Base-by-base conservation (phyloP, 2,329 filamentous ascomycete species). In the Neoascochyta sp. region DNA sequence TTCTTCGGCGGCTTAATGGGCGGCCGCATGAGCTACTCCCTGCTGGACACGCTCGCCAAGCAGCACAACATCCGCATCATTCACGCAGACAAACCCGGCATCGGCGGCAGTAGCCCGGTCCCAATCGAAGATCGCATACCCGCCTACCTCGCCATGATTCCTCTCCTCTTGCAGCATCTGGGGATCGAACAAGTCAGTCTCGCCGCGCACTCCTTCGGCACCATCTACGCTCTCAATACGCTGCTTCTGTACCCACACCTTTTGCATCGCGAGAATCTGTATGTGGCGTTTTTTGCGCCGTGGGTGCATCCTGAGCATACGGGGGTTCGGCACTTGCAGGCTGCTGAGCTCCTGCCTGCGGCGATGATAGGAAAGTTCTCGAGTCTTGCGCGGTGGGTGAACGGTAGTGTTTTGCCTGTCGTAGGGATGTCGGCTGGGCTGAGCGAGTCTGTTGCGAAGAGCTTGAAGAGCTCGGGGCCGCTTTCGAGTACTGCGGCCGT, bases 291-390 rank as follows among this genome's bases (percentile, higher is more conserved):
- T 22, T 51, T 50, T 22, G 45, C 48, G 9, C 50, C 50, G 1
- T 54, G 50, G 48, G 46, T 54, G 0, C 49, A 51, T 25, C 43
- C 34, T 1, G 43, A 34, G 1, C 47, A 54, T 20, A 38, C 47
- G 7, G 31, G 36, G 10, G 15, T 49, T 10, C 18, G 15, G 8
- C 34, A 39, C 5, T 12, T 51, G 18, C 25, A 34, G 19, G 45
- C 39, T 3, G 32, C 41, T 2, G 41, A 37, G 10, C 27, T 44
- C 8, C 33, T 52, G 11, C 49, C 49, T 5, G 29, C 35, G 11
- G 11, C 34, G 3, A 8, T 46, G 15, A 42, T 52, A n/a, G 43
- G 45, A 10, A 28, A 29, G 12, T 49, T 50, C 12, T 30, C 35
- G 10, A 23, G 32, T 1, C 7, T 47, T 1, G 41, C 36, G 3